Percentiles rank a stretch among this genome's conserved stretches.
These are phyloP conservation scores for Alternaria longipes DNA, from an alignment of 2,329 filamentous ascomycete species.

Conservation along the genomic window DNA sequence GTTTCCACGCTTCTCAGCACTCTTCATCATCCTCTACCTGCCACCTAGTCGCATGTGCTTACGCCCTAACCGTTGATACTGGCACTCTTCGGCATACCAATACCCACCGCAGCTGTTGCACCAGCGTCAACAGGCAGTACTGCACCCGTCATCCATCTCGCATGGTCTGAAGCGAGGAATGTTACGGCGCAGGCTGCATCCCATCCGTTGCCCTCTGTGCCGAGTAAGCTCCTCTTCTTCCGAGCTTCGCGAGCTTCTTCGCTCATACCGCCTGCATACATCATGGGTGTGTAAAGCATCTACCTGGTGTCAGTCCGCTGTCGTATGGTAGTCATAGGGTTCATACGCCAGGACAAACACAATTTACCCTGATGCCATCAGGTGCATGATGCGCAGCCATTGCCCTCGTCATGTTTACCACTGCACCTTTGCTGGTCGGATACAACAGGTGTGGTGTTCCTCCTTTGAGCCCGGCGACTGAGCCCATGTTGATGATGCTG, in stretches of 20 bases:
- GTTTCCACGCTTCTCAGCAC: neutral
- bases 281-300: slow-evolving; percentile 66
- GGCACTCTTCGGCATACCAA: slow-evolving; percentile 34
- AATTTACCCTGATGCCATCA: slow-evolving; percentile 64
- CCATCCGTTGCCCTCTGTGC: slow-evolving; percentile 64
- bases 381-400: slow-evolving; percentile 65
- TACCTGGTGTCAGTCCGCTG: neutral
- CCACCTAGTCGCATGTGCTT: neutral
- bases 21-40: neutral
- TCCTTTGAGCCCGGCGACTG: slow-evolving; percentile 66
- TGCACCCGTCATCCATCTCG: slow-evolving; percentile 60
- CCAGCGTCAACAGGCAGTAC: slow-evolving; percentile 45
- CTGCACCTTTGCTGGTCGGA: slow-evolving; percentile 63
- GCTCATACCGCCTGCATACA: slow-evolving; percentile 61
- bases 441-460: slow-evolving; percentile 64
- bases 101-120: slow-evolving; percentile 39
- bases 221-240: slow-evolving; percentile 60
- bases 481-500: slow-evolving; percentile 69
- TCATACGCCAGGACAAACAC: slow-evolving; percentile 60
- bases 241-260: slow-evolving; percentile 60
- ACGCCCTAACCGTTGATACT: slow-evolving; percentile 35
- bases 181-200: slow-evolving; percentile 62
- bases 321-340: neutral
- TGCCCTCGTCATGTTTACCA: slow-evolving; percentile 65
- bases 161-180: slow-evolving; percentile 63